Percentiles rank a stretch among this genome's conserved stretches.
These are phyloP conservation scores for Tremella fuciformis DNA, from an alignment of 768 basidiomycete species.

Conservation along the genomic window DNA sequence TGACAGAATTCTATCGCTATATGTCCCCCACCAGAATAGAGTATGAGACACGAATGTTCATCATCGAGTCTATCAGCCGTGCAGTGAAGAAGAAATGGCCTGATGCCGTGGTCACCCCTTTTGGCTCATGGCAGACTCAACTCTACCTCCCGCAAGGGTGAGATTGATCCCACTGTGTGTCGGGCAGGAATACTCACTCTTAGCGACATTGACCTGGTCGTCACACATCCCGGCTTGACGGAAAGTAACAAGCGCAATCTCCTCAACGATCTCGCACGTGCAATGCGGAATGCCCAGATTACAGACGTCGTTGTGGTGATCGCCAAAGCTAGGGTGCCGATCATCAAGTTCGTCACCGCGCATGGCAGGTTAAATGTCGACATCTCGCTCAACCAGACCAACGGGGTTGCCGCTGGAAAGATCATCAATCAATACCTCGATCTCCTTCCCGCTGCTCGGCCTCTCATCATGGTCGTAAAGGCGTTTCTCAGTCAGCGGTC, in stretches of 20 bases:
- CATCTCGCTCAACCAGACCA: conserved; percentile 86
- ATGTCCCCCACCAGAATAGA: conserved; percentile 82
- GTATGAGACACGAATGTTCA: conserved; percentile 74
- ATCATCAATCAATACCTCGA: conserved; percentile 77
- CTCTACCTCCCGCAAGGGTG: conserved; percentile 90
- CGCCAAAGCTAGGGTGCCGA: conserved; percentile 89
- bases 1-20: conserved; percentile 77
- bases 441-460: conserved; percentile 73
- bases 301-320: conserved; percentile 82
- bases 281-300: conserved; percentile 69
- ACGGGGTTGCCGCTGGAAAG: conserved; percentile 72
- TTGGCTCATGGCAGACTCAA: conserved; percentile 90
- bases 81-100: conserved; percentile 67
- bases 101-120: conserved; percentile 77
- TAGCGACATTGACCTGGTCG: conserved; percentile 93
- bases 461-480: conserved; percentile 83
- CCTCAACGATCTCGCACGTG: conserved; percentile 72
- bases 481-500: conserved; percentile 80
- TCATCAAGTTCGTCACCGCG: conserved; percentile 86
- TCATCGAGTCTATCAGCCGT: conserved; percentile 67
- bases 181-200: neutral
- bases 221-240: conserved; percentile 67
- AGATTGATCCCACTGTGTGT: conserved; percentile 45
- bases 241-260: conserved; percentile 61
- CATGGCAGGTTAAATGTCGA: conserved; percentile 84